Percentiles rank a stretch among this genome's conserved stretches.
These are phyloP conservation scores for Chytriomyces sp. DNA, from an alignment of 192 early-diverging fungal genomes.

Conservation along the genomic window DNA sequence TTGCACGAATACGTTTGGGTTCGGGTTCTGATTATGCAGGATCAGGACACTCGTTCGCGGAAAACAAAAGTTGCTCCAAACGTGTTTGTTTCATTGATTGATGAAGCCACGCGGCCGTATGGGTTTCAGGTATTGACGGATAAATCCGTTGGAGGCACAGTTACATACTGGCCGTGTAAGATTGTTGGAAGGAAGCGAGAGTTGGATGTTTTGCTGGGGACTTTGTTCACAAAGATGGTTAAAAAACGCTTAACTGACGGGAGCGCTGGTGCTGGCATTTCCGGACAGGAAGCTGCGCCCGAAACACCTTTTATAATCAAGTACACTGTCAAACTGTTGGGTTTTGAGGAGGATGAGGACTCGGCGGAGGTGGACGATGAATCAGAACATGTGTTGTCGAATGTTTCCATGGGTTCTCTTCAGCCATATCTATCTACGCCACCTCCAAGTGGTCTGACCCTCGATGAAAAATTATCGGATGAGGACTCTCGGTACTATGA, in stretches of 20 bases:
- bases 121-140: conserved; percentile 18
- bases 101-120: background rate
- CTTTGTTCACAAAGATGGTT: background rate
- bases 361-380: conserved; percentile 1
- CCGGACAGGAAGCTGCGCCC: background rate
- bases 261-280: background rate
- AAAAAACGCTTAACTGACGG: background rate
- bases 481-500: conserved; percentile 5
- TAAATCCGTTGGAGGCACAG: background rate
- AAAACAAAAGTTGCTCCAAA: conserved; percentile 6
- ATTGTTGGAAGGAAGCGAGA: background rate
- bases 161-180: conserved; percentile 19
- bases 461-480: background rate
- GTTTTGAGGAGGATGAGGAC: conserved; percentile 8
- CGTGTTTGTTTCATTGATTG: conserved; percentile 23
- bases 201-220: background rate
- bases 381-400: background rate
- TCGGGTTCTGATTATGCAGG: conserved; percentile 15
- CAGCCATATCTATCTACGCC: conserved; percentile 13
- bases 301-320: background rate
- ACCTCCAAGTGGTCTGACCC: background rate
- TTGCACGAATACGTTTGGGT: conserved; percentile 24
- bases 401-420: conserved; percentile 12
- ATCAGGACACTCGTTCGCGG: conserved; percentile 1
- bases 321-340: conserved; percentile 13